These are phyloP conservation scores for Fusarium heterosporum DNA, from an alignment of 2,329 filamentous ascomycete genomes.

Conservation along the genomic window DNA sequence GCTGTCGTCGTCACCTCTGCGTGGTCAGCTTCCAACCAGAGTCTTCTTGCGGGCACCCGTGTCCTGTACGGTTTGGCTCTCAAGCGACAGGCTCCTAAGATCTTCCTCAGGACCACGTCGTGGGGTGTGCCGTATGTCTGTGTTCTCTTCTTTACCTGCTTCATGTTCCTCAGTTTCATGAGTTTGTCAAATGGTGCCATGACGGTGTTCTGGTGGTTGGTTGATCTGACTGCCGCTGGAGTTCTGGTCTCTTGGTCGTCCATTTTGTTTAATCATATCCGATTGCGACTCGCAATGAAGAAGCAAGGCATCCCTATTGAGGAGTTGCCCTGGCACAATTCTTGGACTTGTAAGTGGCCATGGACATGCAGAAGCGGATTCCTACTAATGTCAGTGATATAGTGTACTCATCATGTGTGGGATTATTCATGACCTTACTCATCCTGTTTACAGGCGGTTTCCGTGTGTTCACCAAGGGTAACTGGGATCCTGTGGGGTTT, in stretches of 20 bases:
- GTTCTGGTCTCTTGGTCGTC: constrained; percentile 73
- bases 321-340: constrained; percentile 71
- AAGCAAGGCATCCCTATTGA: constrained; percentile 63
- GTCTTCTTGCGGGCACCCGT: constrained; percentile 69
- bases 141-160: constrained; percentile 63
- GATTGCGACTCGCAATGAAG: constrained; percentile 65
- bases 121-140: constrained; percentile 72
- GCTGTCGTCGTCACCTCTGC: constrained; percentile 80
- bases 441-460: constrained; percentile 80
- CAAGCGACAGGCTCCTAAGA: constrained; percentile 67
- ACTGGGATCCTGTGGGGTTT: constrained; percentile 68
- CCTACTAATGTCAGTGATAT: background rate
- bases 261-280: constrained; percentile 70
- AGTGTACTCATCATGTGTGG: constrained; percentile 71
- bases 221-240: constrained; percentile 70
- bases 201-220: constrained; percentile 74
- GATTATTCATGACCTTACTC: constrained; percentile 69
- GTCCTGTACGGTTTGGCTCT: constrained; percentile 70
- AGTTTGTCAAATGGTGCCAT: constrained; percentile 67
- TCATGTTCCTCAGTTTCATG: constrained; percentile 70
- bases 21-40: constrained; percentile 76
- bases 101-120: constrained; percentile 70
- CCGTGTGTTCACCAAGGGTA: constrained; percentile 68
- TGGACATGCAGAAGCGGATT: background rate
- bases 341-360: constrained; percentile 66